These are phyloP conservation scores for Cymbopogon citratus DNA, from an alignment of 176 grass and related monocot species.

Conservation along the genomic window DNA sequence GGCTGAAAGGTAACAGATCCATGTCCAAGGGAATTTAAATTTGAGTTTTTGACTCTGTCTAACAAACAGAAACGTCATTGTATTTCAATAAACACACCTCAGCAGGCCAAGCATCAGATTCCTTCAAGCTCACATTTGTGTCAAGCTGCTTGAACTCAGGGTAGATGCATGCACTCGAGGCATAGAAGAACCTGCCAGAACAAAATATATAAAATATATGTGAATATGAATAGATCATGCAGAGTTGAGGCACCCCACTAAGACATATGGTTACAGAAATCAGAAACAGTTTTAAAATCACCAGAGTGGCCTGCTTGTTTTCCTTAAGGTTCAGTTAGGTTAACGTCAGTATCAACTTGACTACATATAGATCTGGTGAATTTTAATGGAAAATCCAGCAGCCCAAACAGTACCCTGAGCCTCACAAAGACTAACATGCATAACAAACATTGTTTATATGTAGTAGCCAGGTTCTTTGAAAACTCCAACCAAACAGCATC, in stretches of 20 bases:
- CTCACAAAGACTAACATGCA: neutral
- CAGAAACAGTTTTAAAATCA: neutral
- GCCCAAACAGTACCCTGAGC: neutral
- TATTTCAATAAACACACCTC: conserved; percentile 47
- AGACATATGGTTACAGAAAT: neutral
- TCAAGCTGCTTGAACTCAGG: conserved; percentile 92
- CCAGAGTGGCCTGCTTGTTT: neutral
- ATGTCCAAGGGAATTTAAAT: neutral
- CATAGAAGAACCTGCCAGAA: conserved; percentile 69
- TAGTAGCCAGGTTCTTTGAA: neutral
- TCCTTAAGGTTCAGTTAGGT: neutral
- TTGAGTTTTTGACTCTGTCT: neutral
- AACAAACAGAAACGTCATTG: neutral
- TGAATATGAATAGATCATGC: neutral
- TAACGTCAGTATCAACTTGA: neutral
- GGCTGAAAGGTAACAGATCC: conserved; percentile 40
- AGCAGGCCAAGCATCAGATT: conserved; percentile 87
- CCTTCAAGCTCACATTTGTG: conserved; percentile 87
- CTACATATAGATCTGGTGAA: neutral
- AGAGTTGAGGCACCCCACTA: neutral
- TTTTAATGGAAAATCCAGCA: neutral
- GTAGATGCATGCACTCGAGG: conserved; percentile 89
- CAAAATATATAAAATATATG: neutral
- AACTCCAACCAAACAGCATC: neutral
- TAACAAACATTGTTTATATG: neutral